Evolutionary conservation across 2,329 filamentous ascomycete species (phyloP).

Genomic region (Aureobasidium sp.): DNA sequence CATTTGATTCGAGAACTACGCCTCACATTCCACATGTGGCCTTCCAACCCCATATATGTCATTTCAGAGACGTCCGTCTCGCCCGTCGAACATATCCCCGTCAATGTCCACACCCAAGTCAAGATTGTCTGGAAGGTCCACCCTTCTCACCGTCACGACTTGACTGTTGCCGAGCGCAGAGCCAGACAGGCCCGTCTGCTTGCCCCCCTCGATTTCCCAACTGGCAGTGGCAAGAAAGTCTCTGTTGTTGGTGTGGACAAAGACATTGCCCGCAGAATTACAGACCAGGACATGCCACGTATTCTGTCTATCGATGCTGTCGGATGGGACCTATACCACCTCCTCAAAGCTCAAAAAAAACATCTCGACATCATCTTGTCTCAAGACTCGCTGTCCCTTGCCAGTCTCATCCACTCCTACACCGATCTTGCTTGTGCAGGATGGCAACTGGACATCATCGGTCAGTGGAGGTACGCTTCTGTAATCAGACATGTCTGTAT

Average conservation of each 20-base stretch:
- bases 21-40: not conserved
- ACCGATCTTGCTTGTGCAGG: not conserved
- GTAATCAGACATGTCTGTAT: not conserved
- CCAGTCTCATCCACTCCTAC: not conserved
- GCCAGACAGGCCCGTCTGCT: not conserved
- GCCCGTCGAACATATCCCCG: not conserved
- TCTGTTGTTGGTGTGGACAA: not conserved
- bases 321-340: not conserved
- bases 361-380: not conserved
- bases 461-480: not conserved
- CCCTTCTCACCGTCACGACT: not conserved
- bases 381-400: not conserved
- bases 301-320: not conserved
- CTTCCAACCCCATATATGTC: not conserved
- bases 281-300: not conserved
- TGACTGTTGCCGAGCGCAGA: not conserved
- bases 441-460: not conserved
- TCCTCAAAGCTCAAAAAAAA: not conserved
- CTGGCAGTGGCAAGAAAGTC: not conserved
- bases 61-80: not conserved
- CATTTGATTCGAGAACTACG: not conserved
- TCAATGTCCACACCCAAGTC: not conserved
- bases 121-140: conserved; percentile 4
- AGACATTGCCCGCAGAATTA: not conserved
- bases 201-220: not conserved